These are phyloP conservation scores for Sporothrix variecibatus DNA, from an alignment of 2,329 filamentous ascomycete genomes.

Conservation along the genomic window DNA sequence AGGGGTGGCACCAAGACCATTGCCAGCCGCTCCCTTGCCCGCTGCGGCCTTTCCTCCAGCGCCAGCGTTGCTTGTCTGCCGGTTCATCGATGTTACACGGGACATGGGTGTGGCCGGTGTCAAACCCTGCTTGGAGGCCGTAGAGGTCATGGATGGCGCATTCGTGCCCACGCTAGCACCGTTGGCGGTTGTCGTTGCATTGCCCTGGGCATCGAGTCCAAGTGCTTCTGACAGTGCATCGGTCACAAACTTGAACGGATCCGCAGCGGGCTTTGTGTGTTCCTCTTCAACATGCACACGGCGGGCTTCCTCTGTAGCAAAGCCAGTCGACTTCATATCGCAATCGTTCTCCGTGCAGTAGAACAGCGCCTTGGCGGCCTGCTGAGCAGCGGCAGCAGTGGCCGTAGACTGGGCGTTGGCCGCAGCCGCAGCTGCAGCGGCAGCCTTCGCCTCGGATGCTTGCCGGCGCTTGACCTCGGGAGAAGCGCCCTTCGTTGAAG, in stretches of 20 bases:
- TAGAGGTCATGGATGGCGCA: constrained; percentile 43
- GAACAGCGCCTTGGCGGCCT: constrained; percentile 46
- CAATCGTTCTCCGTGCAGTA: constrained; percentile 58
- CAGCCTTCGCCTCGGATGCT: constrained; percentile 32
- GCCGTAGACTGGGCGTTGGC: neutral
- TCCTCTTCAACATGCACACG: constrained; percentile 59
- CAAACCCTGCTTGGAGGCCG: constrained; percentile 51
- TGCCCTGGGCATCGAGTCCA: constrained; percentile 56
- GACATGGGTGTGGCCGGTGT: constrained; percentile 52
- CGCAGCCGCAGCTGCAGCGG: constrained; percentile 26
- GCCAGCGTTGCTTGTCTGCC: constrained; percentile 49
- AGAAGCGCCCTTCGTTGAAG: constrained; percentile 51
- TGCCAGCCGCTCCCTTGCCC: constrained; percentile 31
- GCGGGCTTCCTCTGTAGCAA: constrained; percentile 56
- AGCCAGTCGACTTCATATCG: constrained; percentile 52
- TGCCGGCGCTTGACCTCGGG: constrained; percentile 48
- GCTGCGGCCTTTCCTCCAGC: constrained; percentile 39
- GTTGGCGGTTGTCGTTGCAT: constrained; percentile 41
- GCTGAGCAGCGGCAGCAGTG: constrained; percentile 31
- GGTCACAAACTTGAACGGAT: constrained; percentile 56
- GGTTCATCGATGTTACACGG: constrained; percentile 53
- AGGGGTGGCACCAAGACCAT: constrained; percentile 35
- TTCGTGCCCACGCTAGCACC: constrained; percentile 31
- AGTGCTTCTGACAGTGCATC: constrained; percentile 53
- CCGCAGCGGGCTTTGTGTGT: constrained; percentile 56